phyloP scores from a whole-genome alignment of 352 stramenopile genomes.

The Globisporangium heterothallicum region DNA sequence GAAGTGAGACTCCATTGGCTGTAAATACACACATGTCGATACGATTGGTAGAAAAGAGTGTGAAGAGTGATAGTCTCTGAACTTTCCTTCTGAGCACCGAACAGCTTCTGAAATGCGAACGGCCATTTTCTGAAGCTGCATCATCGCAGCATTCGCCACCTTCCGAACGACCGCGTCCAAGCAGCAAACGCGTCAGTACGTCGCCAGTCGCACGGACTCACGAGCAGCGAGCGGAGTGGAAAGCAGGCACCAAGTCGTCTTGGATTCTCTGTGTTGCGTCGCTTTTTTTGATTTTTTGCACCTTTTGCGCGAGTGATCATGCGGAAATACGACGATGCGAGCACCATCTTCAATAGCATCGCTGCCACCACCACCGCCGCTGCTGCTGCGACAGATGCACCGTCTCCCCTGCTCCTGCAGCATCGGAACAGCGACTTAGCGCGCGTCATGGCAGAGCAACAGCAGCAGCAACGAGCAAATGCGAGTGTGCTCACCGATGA shows the following conservation, averaged over 20 bases:
- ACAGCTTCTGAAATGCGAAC: too few species aligned
- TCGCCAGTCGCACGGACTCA: too few species aligned
- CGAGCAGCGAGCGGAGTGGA: too few species aligned
- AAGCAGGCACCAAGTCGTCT: background rate
- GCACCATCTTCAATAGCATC: conserved; percentile 8
- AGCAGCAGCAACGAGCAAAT: conserved; percentile 8
- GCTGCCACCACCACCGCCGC: background rate
- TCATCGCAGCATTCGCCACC: too few species aligned
- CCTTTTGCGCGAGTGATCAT: background rate
- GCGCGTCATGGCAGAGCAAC: conserved; percentile 14
- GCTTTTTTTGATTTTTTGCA: too few species aligned
- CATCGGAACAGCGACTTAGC: conserved; percentile 15
- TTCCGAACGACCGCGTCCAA: too few species aligned
- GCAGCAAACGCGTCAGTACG: too few species aligned
- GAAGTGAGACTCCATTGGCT: too few species aligned
- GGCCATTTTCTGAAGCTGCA: background rate
- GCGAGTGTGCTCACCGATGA: background rate
- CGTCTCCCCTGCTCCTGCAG: conserved; percentile 7
- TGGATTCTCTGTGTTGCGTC: background rate
- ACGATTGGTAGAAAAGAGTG: too few species aligned
- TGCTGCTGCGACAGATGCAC: background rate
- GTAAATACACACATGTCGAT: too few species aligned
- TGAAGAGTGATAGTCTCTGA: too few species aligned
- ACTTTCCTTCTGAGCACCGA: too few species aligned
- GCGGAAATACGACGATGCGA: conserved; percentile 6